Evolutionary conservation across 768 basidiomycete species (phyloP).

Genomic region (Russula sp.): DNA sequence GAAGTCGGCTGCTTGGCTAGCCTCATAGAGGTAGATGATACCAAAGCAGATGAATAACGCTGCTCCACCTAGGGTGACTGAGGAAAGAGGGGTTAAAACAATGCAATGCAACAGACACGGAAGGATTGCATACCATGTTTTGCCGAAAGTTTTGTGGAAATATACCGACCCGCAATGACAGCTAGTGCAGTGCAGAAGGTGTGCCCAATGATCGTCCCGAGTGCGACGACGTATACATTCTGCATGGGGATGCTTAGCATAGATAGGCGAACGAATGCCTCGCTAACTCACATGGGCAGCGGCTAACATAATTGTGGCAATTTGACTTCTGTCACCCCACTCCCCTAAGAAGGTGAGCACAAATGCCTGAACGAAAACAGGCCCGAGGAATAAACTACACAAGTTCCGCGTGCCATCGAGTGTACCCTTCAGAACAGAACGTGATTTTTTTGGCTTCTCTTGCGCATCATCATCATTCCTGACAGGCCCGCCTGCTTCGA

Average conservation of each 20-base stretch:
- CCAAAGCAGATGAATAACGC: conserved; percentile 23
- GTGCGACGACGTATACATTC: conserved; percentile 88
- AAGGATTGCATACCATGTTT: conserved; percentile 66
- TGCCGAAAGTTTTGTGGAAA: conserved; percentile 92
- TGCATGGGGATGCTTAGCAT: conserved; percentile 32
- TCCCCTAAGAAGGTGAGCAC: conserved; percentile 96
- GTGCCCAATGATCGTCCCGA: conserved; percentile 89
- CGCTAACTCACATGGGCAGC: conserved; percentile 74
- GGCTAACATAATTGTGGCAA: conserved; percentile 92
- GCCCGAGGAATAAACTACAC: conserved; percentile 75
- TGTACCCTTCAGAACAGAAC: conserved; percentile 28
- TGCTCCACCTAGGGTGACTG: conserved; percentile 24
- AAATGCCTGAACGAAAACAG: conserved; percentile 94
- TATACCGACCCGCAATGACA: conserved; percentile 87
- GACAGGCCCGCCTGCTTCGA: conserved; percentile 61
- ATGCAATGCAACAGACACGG: background rate
- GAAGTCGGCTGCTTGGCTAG: conserved; percentile 14
- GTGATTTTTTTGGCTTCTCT: conserved; percentile 21
- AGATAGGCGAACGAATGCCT: conserved; percentile 3
- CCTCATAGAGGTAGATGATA: conserved; percentile 22
- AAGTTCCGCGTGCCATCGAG: conserved; percentile 75
- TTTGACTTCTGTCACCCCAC: conserved; percentile 98
- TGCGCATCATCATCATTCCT: conserved; percentile 20
- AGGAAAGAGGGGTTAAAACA: background rate
- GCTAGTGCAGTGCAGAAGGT: conserved; percentile 82